Evolutionary conservation across 2,329 filamentous ascomycete genomes (phyloP), one percentile per base, ranked within the genome.

Genomic region (Beauveria caledonica): DNA sequence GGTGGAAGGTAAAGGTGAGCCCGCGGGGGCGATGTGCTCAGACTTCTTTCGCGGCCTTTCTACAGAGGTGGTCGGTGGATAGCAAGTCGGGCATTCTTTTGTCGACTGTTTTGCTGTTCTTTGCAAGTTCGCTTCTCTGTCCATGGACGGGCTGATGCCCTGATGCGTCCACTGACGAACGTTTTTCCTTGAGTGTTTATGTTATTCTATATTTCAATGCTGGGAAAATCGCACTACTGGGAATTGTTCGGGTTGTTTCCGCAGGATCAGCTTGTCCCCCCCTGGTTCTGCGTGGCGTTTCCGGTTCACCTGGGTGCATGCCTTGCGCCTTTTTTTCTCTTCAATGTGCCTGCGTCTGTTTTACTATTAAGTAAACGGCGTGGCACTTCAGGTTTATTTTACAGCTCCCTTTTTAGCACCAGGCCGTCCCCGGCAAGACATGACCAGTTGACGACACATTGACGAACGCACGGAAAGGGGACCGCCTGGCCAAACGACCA

Each of bases 241-340:
- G 64, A 65, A 66, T 60, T 40, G 58, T 21, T 5, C 17, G 21
- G 48, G 62, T 63, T 65, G 40, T 69, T 63, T 60, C 44, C 55
- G 56, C 62, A 65, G 64, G 61, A 64, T 29, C 48, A 25, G 11
- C 56, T 17, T 44, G n/a, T 19, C 36, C 33, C n/a, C 21, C 13
- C 49, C 66, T 58, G 68, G 66, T 62, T 66, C 63, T 67, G 67
- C 64, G 67, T 63, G 66, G 64, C 68, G 66, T 70, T 66, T 67
- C 66, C 64, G 69, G 68, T 62, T 65, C 64, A 62, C 67, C 63
- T 65, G 63, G 65, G 66, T 66, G 67, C 64, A 69, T 67, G 63
- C 40, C n/a, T 66, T 59, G 61, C 63, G 63, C 64, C 64, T 64
- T 63, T 64, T 66, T 67, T 45, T 63, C 65, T 66, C 63, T 39